phyloP scores from a whole-genome alignment of 306 rosid species.

The Casuarina glauca region DNA sequence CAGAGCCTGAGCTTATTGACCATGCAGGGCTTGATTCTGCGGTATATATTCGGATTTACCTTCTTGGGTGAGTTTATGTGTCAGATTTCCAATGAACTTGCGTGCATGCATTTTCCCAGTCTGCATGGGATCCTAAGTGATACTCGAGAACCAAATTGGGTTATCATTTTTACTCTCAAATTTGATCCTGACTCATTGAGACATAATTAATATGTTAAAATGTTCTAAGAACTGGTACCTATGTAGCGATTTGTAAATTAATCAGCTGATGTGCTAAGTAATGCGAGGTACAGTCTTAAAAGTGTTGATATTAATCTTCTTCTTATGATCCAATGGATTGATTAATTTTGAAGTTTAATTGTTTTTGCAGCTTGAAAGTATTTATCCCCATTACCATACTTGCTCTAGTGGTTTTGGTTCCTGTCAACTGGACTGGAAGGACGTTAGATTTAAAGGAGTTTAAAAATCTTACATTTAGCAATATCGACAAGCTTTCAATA shows the following conservation, averaged over 20 bases:
- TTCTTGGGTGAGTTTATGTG: slow-evolving; percentile 66
- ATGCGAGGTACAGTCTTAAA: not conserved
- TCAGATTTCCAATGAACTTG: slow-evolving; percentile 1
- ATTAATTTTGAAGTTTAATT: slow-evolving; percentile 13
- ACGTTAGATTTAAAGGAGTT: slow-evolving; percentile 48
- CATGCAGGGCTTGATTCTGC: slow-evolving; percentile 95
- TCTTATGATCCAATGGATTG: slow-evolving; percentile 1
- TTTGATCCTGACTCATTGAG: not conserved
- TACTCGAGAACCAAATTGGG: not conserved
- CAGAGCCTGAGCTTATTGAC: slow-evolving; percentile 83
- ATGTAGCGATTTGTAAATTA: not conserved
- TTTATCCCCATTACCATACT: slow-evolving; percentile 65
- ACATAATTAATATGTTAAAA: not conserved
- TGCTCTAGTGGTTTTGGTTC: slow-evolving; percentile 70
- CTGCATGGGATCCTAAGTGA: not conserved
- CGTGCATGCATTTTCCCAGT: not conserved
- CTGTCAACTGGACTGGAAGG: slow-evolving; percentile 71
- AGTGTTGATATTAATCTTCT: slow-evolving; percentile 10
- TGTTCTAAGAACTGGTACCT: not conserved
- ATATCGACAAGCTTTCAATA: slow-evolving; percentile 83
- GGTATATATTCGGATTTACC: slow-evolving; percentile 74
- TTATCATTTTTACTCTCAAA: not conserved
- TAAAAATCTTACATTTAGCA: slow-evolving; percentile 53
- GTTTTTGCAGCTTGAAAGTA: slow-evolving; percentile 63
- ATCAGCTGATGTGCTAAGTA: not conserved